These are phyloP conservation scores for Penicillium goetzii DNA, from an alignment of 495 filamentous ascomycete genomes.

Conservation along the genomic window DNA sequence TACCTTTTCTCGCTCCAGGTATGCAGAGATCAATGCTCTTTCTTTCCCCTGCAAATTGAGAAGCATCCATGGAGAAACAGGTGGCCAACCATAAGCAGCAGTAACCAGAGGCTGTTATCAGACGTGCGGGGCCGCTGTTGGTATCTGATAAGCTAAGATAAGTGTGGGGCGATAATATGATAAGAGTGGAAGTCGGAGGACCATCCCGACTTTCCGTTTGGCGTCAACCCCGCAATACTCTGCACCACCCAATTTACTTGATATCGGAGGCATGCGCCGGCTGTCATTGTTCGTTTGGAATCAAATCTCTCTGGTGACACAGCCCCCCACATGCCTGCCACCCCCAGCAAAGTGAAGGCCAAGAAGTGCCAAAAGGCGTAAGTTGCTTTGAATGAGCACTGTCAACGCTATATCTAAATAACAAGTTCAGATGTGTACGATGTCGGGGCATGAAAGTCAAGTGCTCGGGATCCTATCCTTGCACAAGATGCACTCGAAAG, in stretches of 20 bases:
- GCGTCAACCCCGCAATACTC: slow-evolving; percentile 16
- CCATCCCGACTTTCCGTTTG: neutral
- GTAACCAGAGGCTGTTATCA: neutral
- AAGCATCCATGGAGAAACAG: neutral
- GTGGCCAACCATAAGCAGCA: neutral
- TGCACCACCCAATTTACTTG: slow-evolving; percentile 14
- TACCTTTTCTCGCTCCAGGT: too few species aligned
- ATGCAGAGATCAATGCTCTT: too few species aligned
- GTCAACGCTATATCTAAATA: slow-evolving; percentile 1
- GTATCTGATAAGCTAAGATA: neutral
- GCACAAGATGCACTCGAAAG: slow-evolving; percentile 37
- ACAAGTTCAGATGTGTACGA: slow-evolving; percentile 33
- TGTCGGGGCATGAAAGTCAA: slow-evolving; percentile 47
- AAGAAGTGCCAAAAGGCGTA: slow-evolving; percentile 36
- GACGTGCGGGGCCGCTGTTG: neutral
- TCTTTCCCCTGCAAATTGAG: too few species aligned
- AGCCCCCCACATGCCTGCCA: slow-evolving; percentile 26
- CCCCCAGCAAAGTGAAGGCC: slow-evolving; percentile 17
- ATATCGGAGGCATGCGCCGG: slow-evolving; percentile 25
- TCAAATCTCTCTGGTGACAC: neutral
- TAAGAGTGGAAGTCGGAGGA: slow-evolving; percentile 8
- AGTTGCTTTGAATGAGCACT: slow-evolving; percentile 9
- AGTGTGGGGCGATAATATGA: neutral
- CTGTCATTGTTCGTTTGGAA: slow-evolving; percentile 6
- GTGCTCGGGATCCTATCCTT: slow-evolving; percentile 40